Conservation (phyloP, 352 stramenopile species). For the Pythium insidiosum region DNA sequence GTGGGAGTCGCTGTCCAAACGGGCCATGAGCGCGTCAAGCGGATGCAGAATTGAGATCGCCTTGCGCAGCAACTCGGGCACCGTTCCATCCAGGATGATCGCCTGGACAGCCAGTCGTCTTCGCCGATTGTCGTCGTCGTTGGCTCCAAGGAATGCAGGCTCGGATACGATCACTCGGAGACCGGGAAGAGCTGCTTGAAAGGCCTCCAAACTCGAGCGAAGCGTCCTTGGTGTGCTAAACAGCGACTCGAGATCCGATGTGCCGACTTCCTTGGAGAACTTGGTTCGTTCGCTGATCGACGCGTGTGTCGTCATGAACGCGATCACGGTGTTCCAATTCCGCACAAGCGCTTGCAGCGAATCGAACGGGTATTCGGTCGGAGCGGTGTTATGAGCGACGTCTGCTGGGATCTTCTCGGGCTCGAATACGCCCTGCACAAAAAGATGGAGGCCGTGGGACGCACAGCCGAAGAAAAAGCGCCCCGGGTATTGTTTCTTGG, state of each 20-base stretch:
- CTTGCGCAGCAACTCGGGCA: conserved; percentile 9
- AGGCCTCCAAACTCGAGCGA: conserved; percentile 12
- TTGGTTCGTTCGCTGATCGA: not conserved
- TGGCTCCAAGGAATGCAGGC: conserved; percentile 1
- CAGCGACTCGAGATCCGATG: not conserved
- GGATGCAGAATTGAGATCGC: conserved; percentile 15
- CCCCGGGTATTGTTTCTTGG: conserved; percentile 12
- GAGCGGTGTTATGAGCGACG: not conserved
- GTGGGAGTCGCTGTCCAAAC: conserved; percentile 2
- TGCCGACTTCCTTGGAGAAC: not conserved
- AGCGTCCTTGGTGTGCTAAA: too few relatives aligned
- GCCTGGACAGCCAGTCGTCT: not conserved
- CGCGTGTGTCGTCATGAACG: conserved; percentile 2
- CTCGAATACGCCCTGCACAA: conserved; percentile 19
- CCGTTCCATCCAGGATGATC: not conserved
- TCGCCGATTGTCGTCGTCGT: not conserved
- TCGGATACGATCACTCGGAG: conserved; percentile 2
- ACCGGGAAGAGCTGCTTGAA: conserved; percentile 5
- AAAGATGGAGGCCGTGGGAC: conserved; percentile 15
- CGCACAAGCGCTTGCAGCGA: conserved; percentile 7
- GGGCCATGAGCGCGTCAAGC: conserved; percentile 3
- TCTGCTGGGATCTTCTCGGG: not conserved
- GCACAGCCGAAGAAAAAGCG: conserved; percentile 24
- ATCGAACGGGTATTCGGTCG: conserved; percentile 6
- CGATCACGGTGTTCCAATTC: conserved; percentile 14